Evolutionary conservation across 2,329 filamentous ascomycete species (phyloP).

Genomic region (Diplodia intermedia): DNA sequence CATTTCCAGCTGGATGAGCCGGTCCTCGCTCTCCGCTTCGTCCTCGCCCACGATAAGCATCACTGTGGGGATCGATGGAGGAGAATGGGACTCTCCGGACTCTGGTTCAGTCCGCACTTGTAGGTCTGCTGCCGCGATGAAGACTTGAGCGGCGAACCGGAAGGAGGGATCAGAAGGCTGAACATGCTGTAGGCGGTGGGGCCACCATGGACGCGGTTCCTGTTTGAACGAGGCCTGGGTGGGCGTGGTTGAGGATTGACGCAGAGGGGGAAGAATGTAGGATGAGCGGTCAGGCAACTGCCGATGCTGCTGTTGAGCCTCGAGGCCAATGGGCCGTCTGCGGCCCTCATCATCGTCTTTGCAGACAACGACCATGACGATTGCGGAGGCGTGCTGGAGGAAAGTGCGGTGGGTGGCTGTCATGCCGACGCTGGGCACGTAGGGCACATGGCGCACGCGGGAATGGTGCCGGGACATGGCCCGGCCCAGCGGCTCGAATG

Average conservation of each 20-base stretch:
- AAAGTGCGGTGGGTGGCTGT: slow-evolving; percentile 69
- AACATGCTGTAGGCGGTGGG: not conserved
- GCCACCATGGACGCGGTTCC: not conserved
- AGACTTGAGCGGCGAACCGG: not conserved
- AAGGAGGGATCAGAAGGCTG: not conserved
- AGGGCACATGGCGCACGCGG: slow-evolving; percentile 74
- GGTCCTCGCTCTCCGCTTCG: slow-evolving; percentile 1
- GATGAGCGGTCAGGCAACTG: not conserved
- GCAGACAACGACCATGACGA: slow-evolving; percentile 62
- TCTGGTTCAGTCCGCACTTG: too few relatives aligned
- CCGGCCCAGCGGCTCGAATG: slow-evolving; percentile 74
- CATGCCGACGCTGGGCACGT: slow-evolving; percentile 68
- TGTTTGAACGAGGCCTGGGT: not conserved
- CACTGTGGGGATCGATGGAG: slow-evolving; percentile 7
- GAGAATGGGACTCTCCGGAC: not conserved
- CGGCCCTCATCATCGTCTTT: not conserved
- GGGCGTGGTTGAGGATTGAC: not conserved
- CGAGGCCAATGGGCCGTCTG: not conserved
- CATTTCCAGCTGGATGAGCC: not conserved
- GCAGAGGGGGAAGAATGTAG: slow-evolving; percentile 7
- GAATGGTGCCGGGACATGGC: slow-evolving; percentile 66
- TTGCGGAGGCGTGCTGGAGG: slow-evolving; percentile 64
- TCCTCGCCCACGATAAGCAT: slow-evolving; percentile 23
- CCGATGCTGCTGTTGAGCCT: not conserved
- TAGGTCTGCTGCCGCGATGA: not conserved